Conservation (phyloP, 2,329 filamentous ascomycete species). For the Aureobasidium lini region DNA sequence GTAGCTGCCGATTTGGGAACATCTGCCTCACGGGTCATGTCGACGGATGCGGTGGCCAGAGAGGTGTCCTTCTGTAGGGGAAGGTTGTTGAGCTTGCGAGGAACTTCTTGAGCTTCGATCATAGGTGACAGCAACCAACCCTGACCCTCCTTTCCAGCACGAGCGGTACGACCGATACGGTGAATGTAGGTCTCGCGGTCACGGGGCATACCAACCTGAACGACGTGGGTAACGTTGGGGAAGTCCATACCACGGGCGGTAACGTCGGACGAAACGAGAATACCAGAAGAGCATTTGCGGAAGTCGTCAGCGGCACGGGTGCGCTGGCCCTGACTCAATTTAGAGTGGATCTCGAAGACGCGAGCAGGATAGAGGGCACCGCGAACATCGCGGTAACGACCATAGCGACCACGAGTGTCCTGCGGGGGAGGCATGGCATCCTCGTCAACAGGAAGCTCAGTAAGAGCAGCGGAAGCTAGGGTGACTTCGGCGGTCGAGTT, state of each 20-base stretch:
- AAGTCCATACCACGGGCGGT: conserved; percentile 48
- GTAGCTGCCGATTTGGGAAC: conserved; percentile 35
- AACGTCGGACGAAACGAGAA: conserved; percentile 44
- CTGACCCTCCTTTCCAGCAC: conserved; percentile 65
- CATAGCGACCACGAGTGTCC: not conserved
- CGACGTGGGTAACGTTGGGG: conserved; percentile 45
- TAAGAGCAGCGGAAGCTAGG: conserved; percentile 54
- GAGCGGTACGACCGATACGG: conserved; percentile 46
- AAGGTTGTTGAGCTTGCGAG: conserved; percentile 48
- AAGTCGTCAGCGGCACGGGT: conserved; percentile 67
- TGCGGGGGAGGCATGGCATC: conserved; percentile 2
- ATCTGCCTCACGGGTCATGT: conserved; percentile 34
- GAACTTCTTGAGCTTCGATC: conserved; percentile 44
- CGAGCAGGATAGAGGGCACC: conserved; percentile 28
- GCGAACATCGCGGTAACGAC: conserved; percentile 22
- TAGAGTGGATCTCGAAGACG: conserved; percentile 66
- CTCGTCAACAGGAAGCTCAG: conserved; percentile 31
- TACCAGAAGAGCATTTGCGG: conserved; percentile 52
- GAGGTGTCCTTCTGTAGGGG: conserved; percentile 51
- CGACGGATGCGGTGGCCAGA: conserved; percentile 44
- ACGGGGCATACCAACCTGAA: conserved; percentile 42
- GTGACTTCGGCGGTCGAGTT: conserved; percentile 69
- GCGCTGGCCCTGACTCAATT: conserved; percentile 61
- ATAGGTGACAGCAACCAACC: conserved; percentile 60
- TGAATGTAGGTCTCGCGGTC: conserved; percentile 44